Percentiles rank a stretch among this genome's conserved stretches.
Evolutionary conservation across 345 rosid species (phyloP).

Genomic region (Citrus medica): DNA sequence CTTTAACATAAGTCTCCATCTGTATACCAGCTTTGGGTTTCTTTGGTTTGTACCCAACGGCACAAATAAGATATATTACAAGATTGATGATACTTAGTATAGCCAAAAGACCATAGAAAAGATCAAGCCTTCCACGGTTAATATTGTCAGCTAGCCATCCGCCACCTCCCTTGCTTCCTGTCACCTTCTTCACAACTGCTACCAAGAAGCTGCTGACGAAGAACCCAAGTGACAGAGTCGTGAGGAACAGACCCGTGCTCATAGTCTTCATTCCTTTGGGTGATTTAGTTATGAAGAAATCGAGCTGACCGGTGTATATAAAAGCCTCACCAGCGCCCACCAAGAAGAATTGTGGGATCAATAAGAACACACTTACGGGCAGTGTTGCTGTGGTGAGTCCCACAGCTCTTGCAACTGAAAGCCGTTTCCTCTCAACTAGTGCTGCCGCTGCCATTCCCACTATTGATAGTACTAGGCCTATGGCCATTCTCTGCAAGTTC

Average conservation of each 20-base stretch:
- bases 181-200: constrained; percentile 39
- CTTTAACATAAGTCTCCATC: constrained; percentile 23
- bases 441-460: constrained; percentile 57
- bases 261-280: constrained; percentile 72
- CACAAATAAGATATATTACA: constrained; percentile 35
- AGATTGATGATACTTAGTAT: constrained; percentile 44
- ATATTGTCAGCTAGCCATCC: constrained; percentile 62
- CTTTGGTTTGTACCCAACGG: constrained; percentile 42
- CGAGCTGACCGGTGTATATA: constrained; percentile 66
- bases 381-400: constrained; percentile 24
- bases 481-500: constrained; percentile 47
- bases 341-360: constrained; percentile 60
- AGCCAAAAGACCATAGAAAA: constrained; percentile 54
- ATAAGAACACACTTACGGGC: constrained; percentile 45
- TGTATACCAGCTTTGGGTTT: constrained; percentile 16
- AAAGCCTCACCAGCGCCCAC: constrained; percentile 65
- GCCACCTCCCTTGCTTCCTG: constrained; percentile 25
- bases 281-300: constrained; percentile 65
- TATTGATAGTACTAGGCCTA: constrained; percentile 47
- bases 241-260: constrained; percentile 74
- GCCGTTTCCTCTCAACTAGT: constrained; percentile 39
- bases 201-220: constrained; percentile 61
- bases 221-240: constrained; percentile 62
- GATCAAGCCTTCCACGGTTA: constrained; percentile 59
- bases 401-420: constrained; percentile 29